Base-by-base conservation (phyloP, 1,284 basidiomycete genomes). In the Pulveroboletus sp. region DNA sequence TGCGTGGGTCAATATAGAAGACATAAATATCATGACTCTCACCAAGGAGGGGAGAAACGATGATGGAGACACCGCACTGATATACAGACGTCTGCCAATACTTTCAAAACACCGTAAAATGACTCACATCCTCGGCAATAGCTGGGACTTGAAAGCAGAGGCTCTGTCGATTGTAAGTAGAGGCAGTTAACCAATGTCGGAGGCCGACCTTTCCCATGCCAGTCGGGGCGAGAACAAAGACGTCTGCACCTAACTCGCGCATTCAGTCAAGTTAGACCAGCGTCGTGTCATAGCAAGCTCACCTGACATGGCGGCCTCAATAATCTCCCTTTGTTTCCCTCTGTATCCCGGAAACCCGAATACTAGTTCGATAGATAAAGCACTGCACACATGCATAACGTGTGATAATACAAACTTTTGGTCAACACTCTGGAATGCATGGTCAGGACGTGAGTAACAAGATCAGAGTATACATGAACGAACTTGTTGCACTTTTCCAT, bases 111-210 rank as follows among this genome's bases (percentile, higher is more conserved):
- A 9, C 7, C 6, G 3, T 18, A 17, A 8, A 40, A 43, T n/a
- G 52, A 57, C 69, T 33, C 60, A 86, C 86, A 50, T 83, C 78
- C 43, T 82, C 82, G 2, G 86, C 85, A 20, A 90, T 75, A 0
- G 92, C 92, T 28, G 93, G 92, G 12, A 94, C 78, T 72, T 95
- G 93, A 65, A 94, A 96, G 72, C 92, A 96, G 5, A 95, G 67
- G 61, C 91, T 91, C 88, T 73, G 46, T 12, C 29, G 12, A 45
- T n/a, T 17, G 20, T 22, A 14, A 26, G 15, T 24, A 43, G 28
- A 33, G 8, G 17, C 0, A 61, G 36, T 35, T 9, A 2, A 26
- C 18, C 12, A 20, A 2, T 15, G 11, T 39, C 10, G 2, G 14
- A 49, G 53, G n/a, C 75, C 54, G 49, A 89, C 92, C 83, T 95